Base-by-base conservation (phyloP, 176 grass and related monocot genomes). In the Oryza punctata region DNA sequence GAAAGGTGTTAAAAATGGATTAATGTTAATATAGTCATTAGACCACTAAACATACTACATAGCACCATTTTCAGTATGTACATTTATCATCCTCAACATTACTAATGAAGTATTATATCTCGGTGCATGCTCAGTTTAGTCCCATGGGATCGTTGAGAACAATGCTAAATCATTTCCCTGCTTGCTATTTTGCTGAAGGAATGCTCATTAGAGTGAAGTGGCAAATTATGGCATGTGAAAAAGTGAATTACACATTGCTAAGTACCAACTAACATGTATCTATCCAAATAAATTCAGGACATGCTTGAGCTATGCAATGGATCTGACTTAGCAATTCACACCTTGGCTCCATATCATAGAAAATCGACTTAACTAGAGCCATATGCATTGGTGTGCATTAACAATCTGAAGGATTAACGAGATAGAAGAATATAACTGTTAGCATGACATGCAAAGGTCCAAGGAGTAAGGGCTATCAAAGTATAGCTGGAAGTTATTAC, bases 191-290 rank as follows among this genome's bases (percentile, higher is more conserved):
- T n/a, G n/a, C 41, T 78, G 24, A 38, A 76, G 41, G 27, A 54
- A 82, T 82, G 38, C 74, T 63, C 64, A 28, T 65, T 65, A 79
- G 30, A 76, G 14, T 14, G 13, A 80, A 80, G 2, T 44, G 72
- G 26, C n/a, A 45, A 54, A 10, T 54, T 65, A 72, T 3, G 23
- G 24, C 12, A 70, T 45, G 27, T 61, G 57, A 61, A 23, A 24
- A 24, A 24, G 67, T 63, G 50, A 25, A 25, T 46, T 16, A 70
- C 16, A n/a, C 30, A 38, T 75, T 71, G 47, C 21, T 9, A 79
- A 71, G 28, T n/a, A 65, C n/a, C 72, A 71, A 59, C 54, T 78
- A 82, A 72, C 60, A 74, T 46, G 63, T 60, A 81, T 12, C 27
- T 28, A 47, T 37, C 38, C 18, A 72, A 79, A 59, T 6, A 57